Evolutionary conservation across 2,329 filamentous ascomycete species (phyloP), one percentile per base, ranked within the genome.

Genomic region (Penicillium sp.): DNA sequence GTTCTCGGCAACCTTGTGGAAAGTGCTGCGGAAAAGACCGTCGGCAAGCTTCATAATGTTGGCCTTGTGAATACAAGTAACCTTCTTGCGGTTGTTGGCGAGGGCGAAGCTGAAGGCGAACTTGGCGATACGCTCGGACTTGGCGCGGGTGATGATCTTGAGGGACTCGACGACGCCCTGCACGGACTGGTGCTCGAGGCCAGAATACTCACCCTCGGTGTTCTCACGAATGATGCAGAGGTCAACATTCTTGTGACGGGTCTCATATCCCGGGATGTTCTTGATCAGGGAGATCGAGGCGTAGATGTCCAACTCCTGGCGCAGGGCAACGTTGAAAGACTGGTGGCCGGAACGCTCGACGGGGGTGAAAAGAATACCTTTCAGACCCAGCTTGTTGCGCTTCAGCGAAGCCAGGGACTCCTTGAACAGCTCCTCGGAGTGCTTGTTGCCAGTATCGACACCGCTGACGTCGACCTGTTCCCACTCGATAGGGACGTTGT

Each of bases 1-100:
- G 76, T 96, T 90, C 81, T 95, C 89, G 63, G 91, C 89, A 65
- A 94, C 86, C 70, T 86, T 83, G 81, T 95, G 90, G 84, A 97
- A 95, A 65, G 94, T 97, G 80, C 87, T 93, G 75, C 94, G 89
- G 90, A 99, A 99, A 52, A 99, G 89, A 78, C 94, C 94, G 68
- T 99, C 94, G 74, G 92, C 93, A 54, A 99, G 84, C 85, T 99
- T 99, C 94, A 99, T 99, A 81, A 99, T 99, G 84, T 99, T 99
- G 79, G 94, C 94, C 85, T 99, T 99, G 88, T 99, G 94, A 74
- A 99, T 97, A 81, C 93, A 96, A 64, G 94, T 97, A 53, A 99
- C 90, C 88, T 97, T 97, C 84, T 95, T 93, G 74, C 94, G 86
- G 85, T 95, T 93, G 84, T 99, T 99, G 77, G 94, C 94, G 53